A percentile compares a stretch with the other conserved stretches of the same genome.
These are phyloP conservation scores for Diaporthe destruens DNA, from an alignment of 2,329 filamentous ascomycete genomes.

Conservation along the genomic window DNA sequence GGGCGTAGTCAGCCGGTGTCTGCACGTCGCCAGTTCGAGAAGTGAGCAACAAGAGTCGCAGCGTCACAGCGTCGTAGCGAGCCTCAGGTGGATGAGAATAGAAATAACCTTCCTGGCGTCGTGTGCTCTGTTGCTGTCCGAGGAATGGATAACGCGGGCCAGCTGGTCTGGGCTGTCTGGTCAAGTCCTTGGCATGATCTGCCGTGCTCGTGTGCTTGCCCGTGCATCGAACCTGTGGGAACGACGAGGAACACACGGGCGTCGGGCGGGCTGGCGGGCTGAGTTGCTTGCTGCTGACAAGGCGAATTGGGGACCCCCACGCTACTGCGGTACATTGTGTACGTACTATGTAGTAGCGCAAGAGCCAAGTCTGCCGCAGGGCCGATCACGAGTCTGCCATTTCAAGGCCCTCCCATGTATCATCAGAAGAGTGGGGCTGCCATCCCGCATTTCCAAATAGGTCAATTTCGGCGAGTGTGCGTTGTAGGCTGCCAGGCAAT, in stretches of 20 bases:
- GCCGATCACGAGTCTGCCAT: conserved; percentile 25
- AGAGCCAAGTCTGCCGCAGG: conserved; percentile 28
- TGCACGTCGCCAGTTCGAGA: conserved; percentile 23
- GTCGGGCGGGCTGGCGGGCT: conserved; percentile 10
- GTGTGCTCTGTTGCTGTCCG: neutral
- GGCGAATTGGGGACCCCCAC: conserved; percentile 28
- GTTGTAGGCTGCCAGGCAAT: neutral
- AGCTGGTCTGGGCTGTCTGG: neutral
- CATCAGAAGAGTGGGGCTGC: conserved; percentile 4
- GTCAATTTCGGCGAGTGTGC: conserved; percentile 27
- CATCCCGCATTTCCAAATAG: conserved; percentile 30
- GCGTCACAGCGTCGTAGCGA: neutral
- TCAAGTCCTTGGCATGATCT: neutral
- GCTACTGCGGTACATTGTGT: conserved; percentile 12
- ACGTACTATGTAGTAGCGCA: neutral
- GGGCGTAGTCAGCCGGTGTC: conserved; percentile 31
- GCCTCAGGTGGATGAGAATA: neutral
- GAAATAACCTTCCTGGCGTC: neutral
- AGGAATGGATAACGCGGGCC: neutral
- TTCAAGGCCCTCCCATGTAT: conserved; percentile 19
- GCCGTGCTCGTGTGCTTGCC: neutral
- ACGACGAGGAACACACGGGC: neutral
- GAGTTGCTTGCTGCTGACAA: conserved; percentile 28
- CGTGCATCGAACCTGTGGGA: neutral
- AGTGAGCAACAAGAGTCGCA: conserved; percentile 7